Conservation (phyloP, 768 basidiomycete genomes). For the Artomyces pyxidatus region DNA sequence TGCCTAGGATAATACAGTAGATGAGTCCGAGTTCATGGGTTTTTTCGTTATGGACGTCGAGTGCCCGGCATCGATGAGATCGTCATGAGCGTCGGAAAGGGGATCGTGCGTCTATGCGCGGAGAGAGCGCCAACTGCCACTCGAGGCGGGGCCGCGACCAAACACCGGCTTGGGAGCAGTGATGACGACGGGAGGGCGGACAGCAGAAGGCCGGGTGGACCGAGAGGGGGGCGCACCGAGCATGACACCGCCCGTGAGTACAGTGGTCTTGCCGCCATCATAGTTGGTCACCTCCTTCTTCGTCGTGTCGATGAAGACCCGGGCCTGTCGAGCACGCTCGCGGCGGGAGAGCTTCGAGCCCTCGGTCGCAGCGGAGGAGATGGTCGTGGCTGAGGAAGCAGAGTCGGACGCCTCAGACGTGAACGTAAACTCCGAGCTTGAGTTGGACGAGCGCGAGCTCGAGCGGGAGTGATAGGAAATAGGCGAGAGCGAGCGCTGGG, state of each 20-base stretch:
- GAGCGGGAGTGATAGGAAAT: slow-evolving; percentile 44
- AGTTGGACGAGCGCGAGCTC: slow-evolving; percentile 60
- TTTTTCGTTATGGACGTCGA: slow-evolving; percentile 11
- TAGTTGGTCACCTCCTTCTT: slow-evolving; percentile 80
- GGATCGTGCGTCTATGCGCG: slow-evolving; percentile 31
- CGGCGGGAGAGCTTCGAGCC: slow-evolving; percentile 50
- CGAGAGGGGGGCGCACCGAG: slow-evolving; percentile 39
- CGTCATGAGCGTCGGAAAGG: slow-evolving; percentile 1
- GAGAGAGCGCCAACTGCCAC: slow-evolving; percentile 48
- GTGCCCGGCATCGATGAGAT: slow-evolving; percentile 1
- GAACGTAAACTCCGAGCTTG: slow-evolving; percentile 67
- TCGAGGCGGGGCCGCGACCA: slow-evolving; percentile 4
- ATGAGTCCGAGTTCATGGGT: slow-evolving; percentile 16
- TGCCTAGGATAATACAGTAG: slow-evolving; percentile 19
- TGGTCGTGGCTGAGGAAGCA: slow-evolving; percentile 29
- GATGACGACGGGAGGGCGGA: slow-evolving; percentile 25
- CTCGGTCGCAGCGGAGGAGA: slow-evolving; percentile 31
- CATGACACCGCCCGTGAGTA: slow-evolving; percentile 84
- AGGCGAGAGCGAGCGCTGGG: slow-evolving; percentile 50
- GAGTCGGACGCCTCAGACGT: slow-evolving; percentile 42
- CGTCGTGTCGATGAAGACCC: slow-evolving; percentile 64
- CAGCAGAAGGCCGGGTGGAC: slow-evolving; percentile 21
- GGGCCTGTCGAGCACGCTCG: slow-evolving; percentile 59
- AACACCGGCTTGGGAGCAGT: background rate
- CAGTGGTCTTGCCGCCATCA: slow-evolving; percentile 83